Evolutionary conservation across 83 land plant species (phyloP).

Genomic region (Picea mariana): DNA sequence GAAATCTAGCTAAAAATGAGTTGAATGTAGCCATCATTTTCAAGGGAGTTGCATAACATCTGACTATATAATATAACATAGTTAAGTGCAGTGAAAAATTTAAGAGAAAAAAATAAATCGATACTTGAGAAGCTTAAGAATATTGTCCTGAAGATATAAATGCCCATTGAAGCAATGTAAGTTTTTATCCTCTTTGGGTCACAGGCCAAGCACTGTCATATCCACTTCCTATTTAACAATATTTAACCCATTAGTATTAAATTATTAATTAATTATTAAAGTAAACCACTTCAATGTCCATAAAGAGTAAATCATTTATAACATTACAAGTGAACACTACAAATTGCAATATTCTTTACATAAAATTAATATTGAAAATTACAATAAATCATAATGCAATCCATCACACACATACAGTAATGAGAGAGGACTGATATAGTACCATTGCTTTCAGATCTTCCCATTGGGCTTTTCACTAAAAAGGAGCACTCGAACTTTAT

Average conservation of each 20-base stretch:
- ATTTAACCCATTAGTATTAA: not conserved
- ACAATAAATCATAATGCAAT: not conserved
- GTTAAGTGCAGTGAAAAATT: too few species aligned
- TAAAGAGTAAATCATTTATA: not conserved
- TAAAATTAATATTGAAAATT: not conserved
- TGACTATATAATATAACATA: too few species aligned
- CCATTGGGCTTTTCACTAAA: slow-evolving; percentile 52
- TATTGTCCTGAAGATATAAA: slow-evolving; percentile 73
- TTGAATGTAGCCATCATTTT: not conserved
- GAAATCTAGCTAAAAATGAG: not conserved
- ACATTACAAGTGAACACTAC: not conserved
- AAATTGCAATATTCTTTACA: not conserved
- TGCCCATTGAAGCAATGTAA: slow-evolving; percentile 53
- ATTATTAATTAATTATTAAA: not conserved
- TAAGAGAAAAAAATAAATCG: not conserved
- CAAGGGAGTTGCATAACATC: not conserved
- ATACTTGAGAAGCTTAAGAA: slow-evolving; percentile 71
- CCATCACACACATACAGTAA: not conserved
- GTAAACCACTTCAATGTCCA: slow-evolving; percentile 1
- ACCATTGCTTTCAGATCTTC: slow-evolving; percentile 47
- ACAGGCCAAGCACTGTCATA: slow-evolving; percentile 67
- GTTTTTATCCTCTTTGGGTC: slow-evolving; percentile 66
- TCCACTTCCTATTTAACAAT: slow-evolving; percentile 61
- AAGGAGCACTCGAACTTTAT: slow-evolving; percentile 35
- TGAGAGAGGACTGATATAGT: not conserved